phyloP scores from a whole-genome alignment of 768 basidiomycete species.

The Mycena sanguinolenta region DNA sequence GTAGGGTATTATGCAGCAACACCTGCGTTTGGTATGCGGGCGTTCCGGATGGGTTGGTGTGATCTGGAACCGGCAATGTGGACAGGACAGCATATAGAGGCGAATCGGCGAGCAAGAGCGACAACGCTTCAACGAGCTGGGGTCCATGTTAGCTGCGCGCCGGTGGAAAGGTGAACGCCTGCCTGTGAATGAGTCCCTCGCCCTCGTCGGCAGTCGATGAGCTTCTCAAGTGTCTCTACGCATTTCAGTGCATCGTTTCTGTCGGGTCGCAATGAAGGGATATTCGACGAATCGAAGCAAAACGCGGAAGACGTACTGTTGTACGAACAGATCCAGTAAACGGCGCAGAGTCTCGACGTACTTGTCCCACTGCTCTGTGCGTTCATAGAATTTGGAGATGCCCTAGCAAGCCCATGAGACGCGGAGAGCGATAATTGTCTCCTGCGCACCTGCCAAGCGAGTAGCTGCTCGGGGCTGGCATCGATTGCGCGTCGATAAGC shows the following conservation, averaged over 20 bases:
- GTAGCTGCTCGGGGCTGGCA: constrained; percentile 72
- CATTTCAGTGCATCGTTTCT: constrained; percentile 85
- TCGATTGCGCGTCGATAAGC: constrained; percentile 84
- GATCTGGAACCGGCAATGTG: constrained; percentile 78
- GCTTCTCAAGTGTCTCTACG: constrained; percentile 84
- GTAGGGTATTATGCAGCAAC: constrained; percentile 78
- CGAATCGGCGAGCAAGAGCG: constrained; percentile 82
- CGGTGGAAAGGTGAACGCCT: constrained; percentile 28
- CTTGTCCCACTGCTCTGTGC: constrained; percentile 68
- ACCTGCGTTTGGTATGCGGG: constrained; percentile 69
- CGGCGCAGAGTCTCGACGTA: constrained; percentile 66
- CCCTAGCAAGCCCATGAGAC: constrained; percentile 63
- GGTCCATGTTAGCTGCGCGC: constrained; percentile 12
- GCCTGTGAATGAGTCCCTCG: constrained; percentile 76
- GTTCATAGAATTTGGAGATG: constrained; percentile 79
- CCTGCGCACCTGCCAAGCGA: constrained; percentile 86
- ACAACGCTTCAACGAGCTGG: constrained; percentile 77
- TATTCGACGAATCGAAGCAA: neutral
- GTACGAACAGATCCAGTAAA: constrained; percentile 69
- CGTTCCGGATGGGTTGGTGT: constrained; percentile 78
- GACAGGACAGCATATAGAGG: constrained; percentile 72
- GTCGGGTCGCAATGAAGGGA: constrained; percentile 15
- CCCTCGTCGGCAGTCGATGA: constrained; percentile 72
- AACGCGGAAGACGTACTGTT: constrained; percentile 68
- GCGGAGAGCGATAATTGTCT: constrained; percentile 36